Evolutionary conservation across 441 rosid species (phyloP).

Genomic region (Arabidopsis hybrid): DNA sequence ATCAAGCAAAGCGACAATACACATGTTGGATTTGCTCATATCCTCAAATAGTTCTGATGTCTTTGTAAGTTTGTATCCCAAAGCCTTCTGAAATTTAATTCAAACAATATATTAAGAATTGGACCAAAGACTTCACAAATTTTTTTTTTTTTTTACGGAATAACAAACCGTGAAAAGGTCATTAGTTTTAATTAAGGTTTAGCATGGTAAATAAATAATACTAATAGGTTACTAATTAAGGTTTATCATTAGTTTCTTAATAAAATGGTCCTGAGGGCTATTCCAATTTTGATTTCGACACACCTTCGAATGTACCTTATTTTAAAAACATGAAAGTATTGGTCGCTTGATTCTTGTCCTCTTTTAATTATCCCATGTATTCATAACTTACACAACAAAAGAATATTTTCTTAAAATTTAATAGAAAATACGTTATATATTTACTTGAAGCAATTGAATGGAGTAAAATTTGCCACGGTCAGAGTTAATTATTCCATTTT

Average conservation of each 20-base stretch:
- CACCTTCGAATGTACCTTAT: background rate
- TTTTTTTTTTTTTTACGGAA: background rate
- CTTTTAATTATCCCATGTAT: background rate
- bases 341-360: background rate
- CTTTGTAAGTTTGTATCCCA: slow-evolving; percentile 12
- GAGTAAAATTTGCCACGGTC: slow-evolving; percentile 28
- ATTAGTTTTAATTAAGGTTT: too few relatives aligned
- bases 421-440: background rate
- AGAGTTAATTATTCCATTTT: background rate
- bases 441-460: slow-evolving; percentile 3
- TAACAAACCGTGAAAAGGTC: slow-evolving; percentile 22
- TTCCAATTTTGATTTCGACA: background rate
- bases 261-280: background rate
- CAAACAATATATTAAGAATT: slow-evolving; percentile 19
- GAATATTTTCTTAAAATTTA: background rate
- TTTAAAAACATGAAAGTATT: background rate
- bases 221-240: background rate
- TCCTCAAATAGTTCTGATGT: slow-evolving; percentile 33
- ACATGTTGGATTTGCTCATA: slow-evolving; percentile 40
- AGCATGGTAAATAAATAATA: too few relatives aligned
- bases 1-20: slow-evolving; percentile 32
- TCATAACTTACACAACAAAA: background rate
- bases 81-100: slow-evolving; percentile 2
- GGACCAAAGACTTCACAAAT: slow-evolving; percentile 28
- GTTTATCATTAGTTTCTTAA: background rate